These are phyloP conservation scores for Pythium rishiriense DNA, from an alignment of 352 stramenopile species.

Conservation along the genomic window DNA sequence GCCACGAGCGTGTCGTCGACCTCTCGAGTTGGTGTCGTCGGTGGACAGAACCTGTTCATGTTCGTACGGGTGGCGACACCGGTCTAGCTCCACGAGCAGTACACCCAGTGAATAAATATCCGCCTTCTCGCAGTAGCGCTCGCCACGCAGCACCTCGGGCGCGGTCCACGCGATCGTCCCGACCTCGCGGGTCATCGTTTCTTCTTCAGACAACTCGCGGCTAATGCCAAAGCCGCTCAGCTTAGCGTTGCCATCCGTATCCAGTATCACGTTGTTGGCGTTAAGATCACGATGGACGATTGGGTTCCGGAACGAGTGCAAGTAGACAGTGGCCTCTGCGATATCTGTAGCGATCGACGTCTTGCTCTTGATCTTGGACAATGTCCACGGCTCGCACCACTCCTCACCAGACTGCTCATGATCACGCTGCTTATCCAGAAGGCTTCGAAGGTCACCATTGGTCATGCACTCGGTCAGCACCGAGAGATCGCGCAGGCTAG, in stretches of 20 bases:
- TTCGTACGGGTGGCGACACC: slow-evolving; percentile 16
- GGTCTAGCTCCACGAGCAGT: slow-evolving; percentile 30
- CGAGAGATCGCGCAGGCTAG: slow-evolving; percentile 28
- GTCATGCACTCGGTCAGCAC: slow-evolving; percentile 32
- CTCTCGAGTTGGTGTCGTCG: background rate
- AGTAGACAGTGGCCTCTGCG: slow-evolving; percentile 16
- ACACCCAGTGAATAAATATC: slow-evolving; percentile 34
- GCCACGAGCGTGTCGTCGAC: no score
- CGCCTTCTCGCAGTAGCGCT: slow-evolving; percentile 29
- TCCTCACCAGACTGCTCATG: background rate
- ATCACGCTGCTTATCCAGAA: slow-evolving; percentile 2
- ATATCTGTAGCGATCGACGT: slow-evolving; percentile 10
- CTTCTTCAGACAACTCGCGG: slow-evolving; percentile 2
- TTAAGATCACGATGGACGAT: slow-evolving; percentile 23
- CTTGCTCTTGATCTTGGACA: slow-evolving; percentile 8
- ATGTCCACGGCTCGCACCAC: background rate
- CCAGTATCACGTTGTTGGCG: slow-evolving; percentile 17
- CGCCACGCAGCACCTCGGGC: slow-evolving; percentile 28
- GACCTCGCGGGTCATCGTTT: slow-evolving; percentile 27
- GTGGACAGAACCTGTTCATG: background rate
- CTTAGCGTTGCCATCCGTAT: slow-evolving; percentile 5
- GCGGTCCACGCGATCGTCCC: slow-evolving; percentile 29
- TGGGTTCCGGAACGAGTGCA: slow-evolving; percentile 16
- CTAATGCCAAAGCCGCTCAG: slow-evolving; percentile 20
- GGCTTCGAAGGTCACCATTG: slow-evolving; percentile 20